phyloP scores from a whole-genome alignment of 805 yeast genomes.

The Lachancea quebecensis region DNA sequence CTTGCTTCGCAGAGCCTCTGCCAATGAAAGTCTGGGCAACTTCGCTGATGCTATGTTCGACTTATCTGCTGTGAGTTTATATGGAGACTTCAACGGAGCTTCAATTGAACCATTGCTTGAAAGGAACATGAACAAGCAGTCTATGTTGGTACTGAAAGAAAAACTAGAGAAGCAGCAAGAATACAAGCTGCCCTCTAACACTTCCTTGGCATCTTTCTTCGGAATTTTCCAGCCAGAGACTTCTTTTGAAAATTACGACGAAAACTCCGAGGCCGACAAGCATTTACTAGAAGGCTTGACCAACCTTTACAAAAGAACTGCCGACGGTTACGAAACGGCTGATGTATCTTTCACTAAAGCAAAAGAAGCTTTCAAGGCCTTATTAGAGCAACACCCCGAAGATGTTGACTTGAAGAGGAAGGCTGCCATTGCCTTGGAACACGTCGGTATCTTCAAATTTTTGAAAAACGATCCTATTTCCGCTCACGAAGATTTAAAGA shows the following conservation, averaged over 20 bases:
- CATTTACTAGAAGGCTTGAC: conserved; percentile 60
- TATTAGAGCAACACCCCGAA: conserved; percentile 20
- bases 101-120: conserved; percentile 76
- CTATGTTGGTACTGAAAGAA: conserved; percentile 63
- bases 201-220: conserved; percentile 79
- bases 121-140: conserved; percentile 74
- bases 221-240: conserved; percentile 67
- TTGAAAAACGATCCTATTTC: conserved; percentile 63
- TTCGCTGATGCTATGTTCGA: conserved; percentile 86
- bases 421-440: conserved; percentile 72
- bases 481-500: conserved; percentile 58
- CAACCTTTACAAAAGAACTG: conserved; percentile 41
- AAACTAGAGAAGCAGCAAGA: conserved; percentile 36
- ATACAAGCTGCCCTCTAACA: conserved; percentile 64
- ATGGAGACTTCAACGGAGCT: conserved; percentile 75
- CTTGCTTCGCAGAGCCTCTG: conserved; percentile 85
- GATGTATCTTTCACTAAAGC: conserved; percentile 49
- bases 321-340: conserved; percentile 34
- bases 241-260: conserved; percentile 43
- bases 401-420: conserved; percentile 30
- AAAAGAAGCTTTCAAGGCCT: conserved; percentile 36
- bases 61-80: conserved; percentile 78
- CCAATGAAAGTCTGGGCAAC: conserved; percentile 73
- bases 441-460: conserved; percentile 75
- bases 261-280: conserved; percentile 54